Conservation (phyloP, 106 monocot species). For the Dendrobium nobile region DNA sequence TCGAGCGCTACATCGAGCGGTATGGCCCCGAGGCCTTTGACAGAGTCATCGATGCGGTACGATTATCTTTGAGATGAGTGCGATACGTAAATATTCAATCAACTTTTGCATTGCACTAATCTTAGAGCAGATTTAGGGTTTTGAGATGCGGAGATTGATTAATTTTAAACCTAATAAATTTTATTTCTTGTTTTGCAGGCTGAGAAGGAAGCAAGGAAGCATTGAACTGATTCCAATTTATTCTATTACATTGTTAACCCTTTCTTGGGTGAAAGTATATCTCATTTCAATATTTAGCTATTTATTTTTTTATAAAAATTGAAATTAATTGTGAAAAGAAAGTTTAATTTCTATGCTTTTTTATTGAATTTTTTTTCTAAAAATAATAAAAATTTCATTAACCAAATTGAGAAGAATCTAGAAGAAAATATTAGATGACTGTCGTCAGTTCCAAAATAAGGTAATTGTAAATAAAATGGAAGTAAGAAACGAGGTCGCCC, state of each 20-base stretch:
- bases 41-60: constrained; percentile 61
- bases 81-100: not conserved
- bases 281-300: too few relatives aligned
- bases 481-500: too few relatives aligned
- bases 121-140: too few relatives aligned
- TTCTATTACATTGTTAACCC: not conserved
- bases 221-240: constrained; percentile 8
- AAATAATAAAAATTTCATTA: too few relatives aligned
- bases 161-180: not conserved
- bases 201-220: constrained; percentile 46
- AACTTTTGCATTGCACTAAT: not conserved
- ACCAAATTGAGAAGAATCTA: too few relatives aligned
- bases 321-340: too few relatives aligned
- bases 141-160: not conserved
- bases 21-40: constrained; percentile 75
- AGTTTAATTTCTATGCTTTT: too few relatives aligned
- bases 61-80: not conserved
- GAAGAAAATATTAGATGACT: too few relatives aligned
- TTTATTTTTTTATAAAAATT: too few relatives aligned
- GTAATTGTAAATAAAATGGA: too few relatives aligned
- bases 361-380: too few relatives aligned
- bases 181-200: constrained; percentile 28
- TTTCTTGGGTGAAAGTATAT: not conserved
- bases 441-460: too few relatives aligned
- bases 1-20: constrained; percentile 65